Evolutionary conservation across 2,329 filamentous ascomycete genomes (phyloP).

Genomic region (Epichloe uncinata): DNA sequence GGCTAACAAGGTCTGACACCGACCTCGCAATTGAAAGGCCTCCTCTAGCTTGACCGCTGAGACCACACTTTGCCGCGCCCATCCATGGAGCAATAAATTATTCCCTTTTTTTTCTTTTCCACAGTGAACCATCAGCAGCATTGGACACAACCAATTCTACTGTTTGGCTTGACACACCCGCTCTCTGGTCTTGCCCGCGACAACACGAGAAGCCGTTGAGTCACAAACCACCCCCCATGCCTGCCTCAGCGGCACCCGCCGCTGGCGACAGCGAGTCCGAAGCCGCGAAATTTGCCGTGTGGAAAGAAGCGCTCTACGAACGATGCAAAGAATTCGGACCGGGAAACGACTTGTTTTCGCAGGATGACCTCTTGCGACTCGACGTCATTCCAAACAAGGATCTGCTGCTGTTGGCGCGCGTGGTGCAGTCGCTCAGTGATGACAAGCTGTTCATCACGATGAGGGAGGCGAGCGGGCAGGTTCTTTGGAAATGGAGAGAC

Average conservation of each 20-base stretch:
- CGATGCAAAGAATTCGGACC: constrained; percentile 36
- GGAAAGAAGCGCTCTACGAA: constrained; percentile 45
- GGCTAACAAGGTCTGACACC: constrained; percentile 1
- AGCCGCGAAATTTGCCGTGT: constrained; percentile 31
- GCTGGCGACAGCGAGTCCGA: constrained; percentile 19
- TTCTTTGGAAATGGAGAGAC: constrained; percentile 43
- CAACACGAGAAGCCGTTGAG: background rate
- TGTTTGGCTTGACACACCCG: background rate
- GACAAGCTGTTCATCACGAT: constrained; percentile 44
- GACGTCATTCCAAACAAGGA: constrained; percentile 45
- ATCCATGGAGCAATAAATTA: background rate
- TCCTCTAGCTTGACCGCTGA: background rate
- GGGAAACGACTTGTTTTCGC: constrained; percentile 38
- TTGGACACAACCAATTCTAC: background rate
- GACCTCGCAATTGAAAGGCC: constrained; percentile 2
- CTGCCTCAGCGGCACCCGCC: constrained; percentile 13
- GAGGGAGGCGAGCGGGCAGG: constrained; percentile 26
- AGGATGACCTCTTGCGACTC: constrained; percentile 43
- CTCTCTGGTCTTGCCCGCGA: background rate
- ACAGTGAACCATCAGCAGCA: background rate
- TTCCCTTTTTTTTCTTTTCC: background rate
- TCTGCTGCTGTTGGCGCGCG: constrained; percentile 37
- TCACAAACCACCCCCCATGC: constrained; percentile 11
- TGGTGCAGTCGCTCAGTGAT: constrained; percentile 44
- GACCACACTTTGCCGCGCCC: background rate